Evolutionary conservation across 73 alveolate species (phyloP).

Genomic region (Halteria grandinella): DNA sequence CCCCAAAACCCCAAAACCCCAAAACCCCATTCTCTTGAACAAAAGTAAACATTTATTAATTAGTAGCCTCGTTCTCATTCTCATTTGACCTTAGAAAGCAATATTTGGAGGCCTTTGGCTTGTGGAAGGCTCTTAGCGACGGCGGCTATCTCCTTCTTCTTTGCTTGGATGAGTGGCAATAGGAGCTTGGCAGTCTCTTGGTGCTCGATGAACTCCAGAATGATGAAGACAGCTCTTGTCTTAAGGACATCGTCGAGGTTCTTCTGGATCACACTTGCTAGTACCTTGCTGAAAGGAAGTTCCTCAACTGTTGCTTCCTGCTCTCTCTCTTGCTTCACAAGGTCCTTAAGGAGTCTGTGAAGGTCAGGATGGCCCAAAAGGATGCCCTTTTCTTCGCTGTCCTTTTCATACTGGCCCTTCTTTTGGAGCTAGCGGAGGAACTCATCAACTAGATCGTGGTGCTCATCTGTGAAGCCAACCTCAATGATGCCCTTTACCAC

Average conservation of each 20-base stretch:
- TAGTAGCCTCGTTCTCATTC: too few species aligned
- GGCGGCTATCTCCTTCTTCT: slow-evolving; percentile 3
- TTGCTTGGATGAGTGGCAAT: not conserved
- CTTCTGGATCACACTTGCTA: slow-evolving; percentile 66
- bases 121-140: slow-evolving; percentile 4
- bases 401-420: slow-evolving; percentile 70
- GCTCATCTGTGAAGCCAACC: slow-evolving; percentile 63
- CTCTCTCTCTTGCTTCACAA: slow-evolving; percentile 63
- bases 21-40: too few species aligned
- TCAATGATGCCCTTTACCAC: slow-evolving; percentile 14
- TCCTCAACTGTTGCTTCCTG: slow-evolving; percentile 70
- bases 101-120: slow-evolving; percentile 40
- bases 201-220: slow-evolving; percentile 77
- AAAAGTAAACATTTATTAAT: too few species aligned
- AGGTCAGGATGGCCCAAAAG: slow-evolving; percentile 75
- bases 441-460: slow-evolving; percentile 75
- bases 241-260: slow-evolving; percentile 74
- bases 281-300: slow-evolving; percentile 68
- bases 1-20: too few species aligned
- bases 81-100: too few species aligned
- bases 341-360: slow-evolving; percentile 78
- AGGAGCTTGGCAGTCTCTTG: slow-evolving; percentile 22
- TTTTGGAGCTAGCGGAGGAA: slow-evolving; percentile 61
- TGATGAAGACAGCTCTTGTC: slow-evolving; percentile 81
- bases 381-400: slow-evolving; percentile 66